Conservation (phyloP, 2,329 filamentous ascomycete species). For the Colletotrichum euphorbiae region DNA sequence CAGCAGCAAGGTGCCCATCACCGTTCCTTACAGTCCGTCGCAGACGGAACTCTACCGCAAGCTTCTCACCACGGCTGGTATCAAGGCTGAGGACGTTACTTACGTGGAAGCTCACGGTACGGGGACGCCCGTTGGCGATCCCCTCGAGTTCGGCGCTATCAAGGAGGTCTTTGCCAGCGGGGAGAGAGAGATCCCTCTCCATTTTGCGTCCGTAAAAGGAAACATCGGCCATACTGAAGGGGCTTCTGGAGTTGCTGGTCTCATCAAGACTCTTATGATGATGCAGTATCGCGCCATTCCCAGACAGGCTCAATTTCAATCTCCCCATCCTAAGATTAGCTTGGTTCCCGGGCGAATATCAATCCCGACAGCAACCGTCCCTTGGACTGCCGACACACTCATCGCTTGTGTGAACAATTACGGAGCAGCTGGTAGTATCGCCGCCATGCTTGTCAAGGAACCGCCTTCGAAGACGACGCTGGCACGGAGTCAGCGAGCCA, state of each 20-base stretch:
- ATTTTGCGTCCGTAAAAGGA: slow-evolving; percentile 27
- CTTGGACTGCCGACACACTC: slow-evolving; percentile 1
- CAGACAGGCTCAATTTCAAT: slow-evolving; percentile 41
- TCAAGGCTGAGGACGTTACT: neutral
- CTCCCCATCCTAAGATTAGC: slow-evolving; percentile 45
- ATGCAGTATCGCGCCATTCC: slow-evolving; percentile 42
- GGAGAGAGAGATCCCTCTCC: slow-evolving; percentile 48
- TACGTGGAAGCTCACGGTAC: slow-evolving; percentile 59
- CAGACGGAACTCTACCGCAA: slow-evolving; percentile 58
- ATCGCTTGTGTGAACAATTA: slow-evolving; percentile 52
- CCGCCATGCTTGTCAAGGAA: slow-evolving; percentile 47
- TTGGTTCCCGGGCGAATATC: neutral
- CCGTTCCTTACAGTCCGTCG: slow-evolving; percentile 44
- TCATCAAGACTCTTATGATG: slow-evolving; percentile 46
- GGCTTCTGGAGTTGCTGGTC: slow-evolving; percentile 43
- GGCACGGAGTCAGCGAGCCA: no score
- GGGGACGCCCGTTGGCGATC: slow-evolving; percentile 59
- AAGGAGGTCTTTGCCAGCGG: slow-evolving; percentile 2
- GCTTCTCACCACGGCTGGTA: slow-evolving; percentile 54
- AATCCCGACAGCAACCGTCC: neutral
- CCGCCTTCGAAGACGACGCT: no score
- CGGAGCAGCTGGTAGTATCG: slow-evolving; percentile 47
- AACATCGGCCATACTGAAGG: slow-evolving; percentile 57
- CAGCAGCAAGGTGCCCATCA: slow-evolving; percentile 40
- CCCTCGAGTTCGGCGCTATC: slow-evolving; percentile 58